Conservation (phyloP, 306 rosid genomes). For the Vachellia collinsii region DNA sequence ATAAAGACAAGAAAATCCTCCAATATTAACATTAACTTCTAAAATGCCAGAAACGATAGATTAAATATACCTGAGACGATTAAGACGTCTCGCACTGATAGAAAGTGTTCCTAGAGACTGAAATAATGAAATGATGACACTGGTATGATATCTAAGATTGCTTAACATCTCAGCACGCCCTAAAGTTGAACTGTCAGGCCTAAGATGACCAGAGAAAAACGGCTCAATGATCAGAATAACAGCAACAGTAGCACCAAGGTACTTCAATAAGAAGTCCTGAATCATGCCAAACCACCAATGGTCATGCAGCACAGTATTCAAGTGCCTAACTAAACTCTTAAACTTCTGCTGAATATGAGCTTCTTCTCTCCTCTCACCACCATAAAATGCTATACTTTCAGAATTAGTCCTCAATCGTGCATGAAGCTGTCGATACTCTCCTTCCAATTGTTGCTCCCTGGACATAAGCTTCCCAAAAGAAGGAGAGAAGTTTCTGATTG, state of each 20-base stretch:
- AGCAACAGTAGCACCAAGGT: conserved; percentile 98
- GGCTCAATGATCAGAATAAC: conserved; percentile 96
- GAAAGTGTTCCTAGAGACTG: conserved; percentile 97
- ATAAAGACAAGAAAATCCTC: conserved; percentile 23
- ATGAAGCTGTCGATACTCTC: conserved; percentile 95
- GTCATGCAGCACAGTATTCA: conserved; percentile 75
- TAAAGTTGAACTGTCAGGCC: conserved; percentile 94
- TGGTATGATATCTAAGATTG: conserved; percentile 98
- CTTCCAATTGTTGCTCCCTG: conserved; percentile 92
- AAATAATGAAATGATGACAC: conserved; percentile 91
- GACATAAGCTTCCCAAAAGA: conserved; percentile 96
- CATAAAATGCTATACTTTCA: conserved; percentile 96
- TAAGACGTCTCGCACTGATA: conserved; percentile 87
- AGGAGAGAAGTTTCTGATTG: conserved; percentile 88
- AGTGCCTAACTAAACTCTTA: conserved; percentile 63
- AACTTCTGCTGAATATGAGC: conserved; percentile 86
- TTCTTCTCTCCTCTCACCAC: conserved; percentile 93
- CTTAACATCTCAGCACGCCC: conserved; percentile 99
- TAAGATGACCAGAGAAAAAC: conserved; percentile 89
- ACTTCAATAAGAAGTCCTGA: conserved; percentile 91
- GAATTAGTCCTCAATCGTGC: conserved; percentile 95
- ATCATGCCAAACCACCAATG: conserved; percentile 99
- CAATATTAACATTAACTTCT: conserved; percentile 36
- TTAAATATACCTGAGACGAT: conserved; percentile 84
- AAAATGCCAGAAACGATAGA: conserved; percentile 15